Base-by-base conservation (phyloP, 768 basidiomycete genomes). In the Suillus bovinus region DNA sequence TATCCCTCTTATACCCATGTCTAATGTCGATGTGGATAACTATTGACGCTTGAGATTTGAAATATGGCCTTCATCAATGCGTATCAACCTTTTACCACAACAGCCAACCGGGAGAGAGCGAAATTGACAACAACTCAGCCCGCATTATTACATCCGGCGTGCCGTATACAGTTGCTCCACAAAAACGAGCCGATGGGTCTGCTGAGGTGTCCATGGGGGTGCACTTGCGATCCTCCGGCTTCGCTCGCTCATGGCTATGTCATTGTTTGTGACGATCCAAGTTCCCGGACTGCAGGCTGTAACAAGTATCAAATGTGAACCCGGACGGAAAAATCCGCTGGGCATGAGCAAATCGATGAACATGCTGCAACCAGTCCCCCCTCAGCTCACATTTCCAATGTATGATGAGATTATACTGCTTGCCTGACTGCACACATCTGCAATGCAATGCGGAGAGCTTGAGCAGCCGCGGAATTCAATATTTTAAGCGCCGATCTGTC, bases 1-100 rank as follows among this genome's bases (percentile, higher is more conserved):
- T 31, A 52, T 31, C 20, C n/a, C n/a, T 55, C 16, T 55, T 17
- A 55, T 55, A 55, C 29, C 31, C 36, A 55, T 24, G 27, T 56
- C 36, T 11, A 17, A 56, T 22, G 17, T 54, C n/a, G 34, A 4
- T 56, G 17, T 36, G 34, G 53, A 49, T 22, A 16, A 49, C 47
- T 49, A 29, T 9, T 27, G 27, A 8, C 8, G 8, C 16, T 20
- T 20, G 9, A 31, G 5, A 52, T 52, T 31, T 52, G 50, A 52
- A 52, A 52, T 52, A 17, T 17, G 49, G 20, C 27, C 17, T 29
- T 16, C 27, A 29, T 52, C 17, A 52, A 20, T 20, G 4, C 50
- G 50, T 52, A 52, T 52, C 50, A 29, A 11, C 24, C 29, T 50
- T 50, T 4, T 31, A 20, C 50, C 20, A 52, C 20, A 11, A 31